Evolutionary conservation across 176 grass and related monocot species (phyloP).

Genomic region (Avena eriantha): DNA sequence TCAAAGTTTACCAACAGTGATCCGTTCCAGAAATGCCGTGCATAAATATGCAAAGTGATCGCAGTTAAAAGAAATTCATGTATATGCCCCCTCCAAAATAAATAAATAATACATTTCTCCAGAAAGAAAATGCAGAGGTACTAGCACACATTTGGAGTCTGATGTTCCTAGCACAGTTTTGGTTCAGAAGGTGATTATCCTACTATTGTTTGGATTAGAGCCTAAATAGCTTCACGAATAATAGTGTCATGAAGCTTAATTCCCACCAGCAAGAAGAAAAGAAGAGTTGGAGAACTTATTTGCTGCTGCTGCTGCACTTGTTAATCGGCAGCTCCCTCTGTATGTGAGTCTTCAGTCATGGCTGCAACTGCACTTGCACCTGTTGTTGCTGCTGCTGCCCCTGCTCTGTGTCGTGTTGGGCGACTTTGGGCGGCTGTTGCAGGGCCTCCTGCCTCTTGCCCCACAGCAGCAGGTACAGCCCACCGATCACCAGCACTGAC

Average conservation of each 20-base stretch:
- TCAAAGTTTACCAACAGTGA: not conserved
- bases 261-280: not conserved
- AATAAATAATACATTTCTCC: not conserved
- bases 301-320: conserved; percentile 16
- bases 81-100: not conserved
- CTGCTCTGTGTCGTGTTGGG: conserved; percentile 48
- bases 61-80: not conserved
- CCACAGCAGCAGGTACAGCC: conserved; percentile 89
- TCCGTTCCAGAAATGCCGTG: not conserved
- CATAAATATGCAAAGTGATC: not conserved
- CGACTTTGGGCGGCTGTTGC: conserved; percentile 45
- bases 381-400: conserved; percentile 36
- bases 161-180: not conserved
- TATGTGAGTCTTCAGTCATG: conserved; percentile 40
- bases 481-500: conserved; percentile 69
- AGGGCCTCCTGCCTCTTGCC: conserved; percentile 76
- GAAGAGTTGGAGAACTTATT: conserved; percentile 43
- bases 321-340: not conserved
- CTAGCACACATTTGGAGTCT: not conserved
- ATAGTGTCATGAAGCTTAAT: not conserved
- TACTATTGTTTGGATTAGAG: conserved; percentile 44
- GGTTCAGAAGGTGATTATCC: not conserved
- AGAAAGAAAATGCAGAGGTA: not conserved
- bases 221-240: conserved; percentile 36
- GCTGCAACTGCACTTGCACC: conserved; percentile 45